Percentiles rank a stretch among this genome's conserved stretches.
Conservation (phyloP, 2,329 filamentous ascomycete species). For the Corinectria fuckeliana region DNA sequence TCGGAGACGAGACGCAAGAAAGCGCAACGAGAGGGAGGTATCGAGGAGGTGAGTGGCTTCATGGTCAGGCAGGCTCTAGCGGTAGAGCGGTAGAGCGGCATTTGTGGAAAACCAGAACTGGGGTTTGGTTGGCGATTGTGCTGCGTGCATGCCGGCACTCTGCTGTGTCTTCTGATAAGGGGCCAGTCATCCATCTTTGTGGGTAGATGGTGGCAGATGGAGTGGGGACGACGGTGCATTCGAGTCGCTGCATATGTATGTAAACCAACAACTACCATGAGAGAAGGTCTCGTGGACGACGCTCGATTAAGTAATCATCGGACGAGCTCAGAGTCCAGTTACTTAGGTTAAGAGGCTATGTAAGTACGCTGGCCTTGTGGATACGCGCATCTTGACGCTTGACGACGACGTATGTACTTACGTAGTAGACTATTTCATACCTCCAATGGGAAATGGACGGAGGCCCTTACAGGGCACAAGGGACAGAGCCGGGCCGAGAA, state of each 20-base stretch:
- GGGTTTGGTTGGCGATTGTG: slow-evolving; percentile 5
- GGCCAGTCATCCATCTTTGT: slow-evolving; percentile 1
- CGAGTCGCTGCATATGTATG: neutral
- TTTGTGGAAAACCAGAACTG: neutral
- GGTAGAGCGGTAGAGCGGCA: neutral
- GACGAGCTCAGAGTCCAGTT: neutral
- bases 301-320: neutral
- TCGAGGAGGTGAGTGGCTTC: neutral
- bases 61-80: neutral
- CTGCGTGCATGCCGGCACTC: neutral
- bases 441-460: neutral
- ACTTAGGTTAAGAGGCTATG: neutral
- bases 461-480: neutral
- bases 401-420: neutral
- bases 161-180: slow-evolving; percentile 13
- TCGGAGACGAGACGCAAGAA: neutral
- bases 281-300: neutral
- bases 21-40: too few relatives aligned
- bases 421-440: too few relatives aligned
- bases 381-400: neutral
- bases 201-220: slow-evolving; percentile 3
- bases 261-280: slow-evolving; percentile 6
- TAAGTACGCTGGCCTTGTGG: neutral
- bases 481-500: slow-evolving; percentile 20
- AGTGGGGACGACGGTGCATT: neutral